These are phyloP conservation scores for barley (Hordeum vulgare) DNA, from an alignment of 176 grass and related monocot genomes.

Conservation along the genomic window MorexV3_pseudomolecules_assembly NC_058521.1:7844532-7845031, in stretches of 20 bases:
- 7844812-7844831: too few species aligned
- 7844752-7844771: background rate
- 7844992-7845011: background rate
- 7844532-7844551: background rate
- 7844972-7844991: background rate
- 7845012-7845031: background rate
- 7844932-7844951: too few species aligned
- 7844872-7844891: too few species aligned
- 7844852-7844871: too few species aligned
- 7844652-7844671: background rate
- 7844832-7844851: too few species aligned
- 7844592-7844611: background rate
- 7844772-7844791: background rate
- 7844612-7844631: background rate
- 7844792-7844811: background rate
- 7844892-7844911: background rate
- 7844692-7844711: too few species aligned
- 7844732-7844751: too few species aligned
- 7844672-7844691: background rate
- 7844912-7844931: background rate
- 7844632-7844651: background rate
- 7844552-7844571: background rate
- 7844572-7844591: background rate
- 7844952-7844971: background rate
- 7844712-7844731: background rate